A percentile compares a stretch with the other conserved stretches of the same genome.
Evolutionary conservation across 139 green algal species (phyloP).

Genomic region (Volvox africanus): DNA sequence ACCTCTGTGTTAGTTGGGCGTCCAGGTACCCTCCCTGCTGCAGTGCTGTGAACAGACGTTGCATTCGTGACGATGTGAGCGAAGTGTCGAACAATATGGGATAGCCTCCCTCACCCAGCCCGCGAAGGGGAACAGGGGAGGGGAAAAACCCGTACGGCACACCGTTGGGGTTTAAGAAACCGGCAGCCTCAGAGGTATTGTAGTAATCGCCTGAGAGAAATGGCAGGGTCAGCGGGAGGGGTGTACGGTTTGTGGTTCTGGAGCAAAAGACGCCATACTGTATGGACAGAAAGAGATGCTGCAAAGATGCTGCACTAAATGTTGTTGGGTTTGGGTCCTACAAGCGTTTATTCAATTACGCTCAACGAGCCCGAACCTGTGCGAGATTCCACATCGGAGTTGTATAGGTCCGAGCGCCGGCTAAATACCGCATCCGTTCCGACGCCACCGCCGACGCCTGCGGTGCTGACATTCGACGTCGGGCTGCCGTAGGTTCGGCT

Average conservation of each 20-base stretch:
- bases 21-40: conserved; percentile 27
- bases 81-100: conserved; percentile 4
- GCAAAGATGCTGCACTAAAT: too few relatives aligned
- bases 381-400: background rate
- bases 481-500: background rate
- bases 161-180: background rate
- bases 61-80: background rate
- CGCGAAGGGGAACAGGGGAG: background rate
- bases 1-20: background rate
- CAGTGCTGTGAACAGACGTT: background rate
- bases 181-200: background rate
- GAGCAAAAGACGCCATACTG: background rate
- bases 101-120: background rate
- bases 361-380: background rate
- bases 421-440: conserved; percentile 15
- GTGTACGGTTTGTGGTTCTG: background rate
- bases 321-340: too few relatives aligned
- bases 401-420: background rate
- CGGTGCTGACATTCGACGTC: background rate
- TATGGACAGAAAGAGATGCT: too few relatives aligned
- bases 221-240: background rate
- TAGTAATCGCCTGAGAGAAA: conserved; percentile 16
- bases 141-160: conserved; percentile 42
- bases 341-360: too few relatives aligned
- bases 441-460: background rate